Evolutionary conservation across 2,329 filamentous ascomycete genomes (phyloP).

Genomic region (Aspergillus caelatus): DNA sequence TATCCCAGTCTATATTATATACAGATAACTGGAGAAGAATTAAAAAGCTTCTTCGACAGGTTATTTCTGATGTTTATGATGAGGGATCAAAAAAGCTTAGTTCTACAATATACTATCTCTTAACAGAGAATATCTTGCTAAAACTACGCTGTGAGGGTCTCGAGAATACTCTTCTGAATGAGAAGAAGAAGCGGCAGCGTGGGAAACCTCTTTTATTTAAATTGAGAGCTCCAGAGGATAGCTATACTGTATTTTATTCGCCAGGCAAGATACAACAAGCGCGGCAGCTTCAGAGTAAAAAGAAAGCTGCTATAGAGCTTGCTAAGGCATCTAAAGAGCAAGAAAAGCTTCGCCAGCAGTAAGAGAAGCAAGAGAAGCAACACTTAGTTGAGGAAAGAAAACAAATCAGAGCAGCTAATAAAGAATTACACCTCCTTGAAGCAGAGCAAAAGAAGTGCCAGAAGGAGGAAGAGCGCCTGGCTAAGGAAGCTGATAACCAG

Average conservation of each 20-base stretch:
- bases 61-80: conserved; percentile 5
- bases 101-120: conserved; percentile 3
- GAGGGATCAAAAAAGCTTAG: conserved; percentile 10
- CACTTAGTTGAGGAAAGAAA: too few relatives aligned
- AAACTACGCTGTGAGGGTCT: conserved; percentile 5
- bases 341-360: too few relatives aligned
- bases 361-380: too few relatives aligned
- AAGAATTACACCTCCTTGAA: too few relatives aligned
- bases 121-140: conserved; percentile 8
- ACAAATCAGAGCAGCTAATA: too few relatives aligned
- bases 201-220: background rate
- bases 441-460: too few relatives aligned
- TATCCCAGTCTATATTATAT: background rate
- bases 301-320: too few relatives aligned
- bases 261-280: conserved; percentile 1
- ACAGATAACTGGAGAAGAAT: conserved; percentile 7
- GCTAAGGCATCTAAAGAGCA: too few relatives aligned
- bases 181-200: conserved; percentile 7
- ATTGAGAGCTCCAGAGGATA: too few relatives aligned
- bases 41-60: conserved; percentile 7
- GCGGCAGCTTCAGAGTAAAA: too few relatives aligned
- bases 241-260: background rate
- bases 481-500: too few relatives aligned
- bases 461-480: too few relatives aligned
- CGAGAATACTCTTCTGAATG: background rate